phyloP scores from a whole-genome alignment of 345 rosid species.

The Gossypioides kirkii region DNA sequence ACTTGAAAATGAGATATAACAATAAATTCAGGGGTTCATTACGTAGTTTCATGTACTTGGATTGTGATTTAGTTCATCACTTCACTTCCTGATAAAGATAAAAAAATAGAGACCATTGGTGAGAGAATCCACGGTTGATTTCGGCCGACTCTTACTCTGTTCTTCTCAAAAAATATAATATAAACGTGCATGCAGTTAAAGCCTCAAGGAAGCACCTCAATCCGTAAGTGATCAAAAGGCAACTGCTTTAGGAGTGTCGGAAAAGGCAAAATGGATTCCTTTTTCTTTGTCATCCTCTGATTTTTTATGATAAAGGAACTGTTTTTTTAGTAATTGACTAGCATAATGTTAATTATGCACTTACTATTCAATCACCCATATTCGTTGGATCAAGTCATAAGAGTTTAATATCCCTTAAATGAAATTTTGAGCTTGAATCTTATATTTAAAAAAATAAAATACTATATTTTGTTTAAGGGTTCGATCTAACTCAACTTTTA shows the following conservation, averaged over 20 bases:
- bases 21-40: not conserved
- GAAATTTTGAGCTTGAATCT: too few relatives aligned
- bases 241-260: not conserved
- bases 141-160: not conserved
- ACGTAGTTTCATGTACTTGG: too few relatives aligned
- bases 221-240: constrained; percentile 2
- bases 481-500: too few relatives aligned
- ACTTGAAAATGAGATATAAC: not conserved
- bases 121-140: not conserved
- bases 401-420: too few relatives aligned
- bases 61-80: too few relatives aligned
- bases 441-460: too few relatives aligned
- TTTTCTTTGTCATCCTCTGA: not conserved
- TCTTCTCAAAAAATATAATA: not conserved
- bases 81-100: not conserved
- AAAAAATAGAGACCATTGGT: not conserved
- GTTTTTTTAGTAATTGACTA: not conserved
- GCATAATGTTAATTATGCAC: too few relatives aligned
- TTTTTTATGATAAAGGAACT: not conserved
- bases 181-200: not conserved
- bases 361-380: too few relatives aligned
- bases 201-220: not conserved
- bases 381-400: too few relatives aligned
- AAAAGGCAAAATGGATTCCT: constrained; percentile 8
- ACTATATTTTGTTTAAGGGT: too few relatives aligned